A percentile compares a stretch with the other conserved stretches of the same genome.
These are phyloP conservation scores for Globisporangium carolinianum DNA, from an alignment of 352 stramenopile genomes.

Conservation along the genomic window DNA sequence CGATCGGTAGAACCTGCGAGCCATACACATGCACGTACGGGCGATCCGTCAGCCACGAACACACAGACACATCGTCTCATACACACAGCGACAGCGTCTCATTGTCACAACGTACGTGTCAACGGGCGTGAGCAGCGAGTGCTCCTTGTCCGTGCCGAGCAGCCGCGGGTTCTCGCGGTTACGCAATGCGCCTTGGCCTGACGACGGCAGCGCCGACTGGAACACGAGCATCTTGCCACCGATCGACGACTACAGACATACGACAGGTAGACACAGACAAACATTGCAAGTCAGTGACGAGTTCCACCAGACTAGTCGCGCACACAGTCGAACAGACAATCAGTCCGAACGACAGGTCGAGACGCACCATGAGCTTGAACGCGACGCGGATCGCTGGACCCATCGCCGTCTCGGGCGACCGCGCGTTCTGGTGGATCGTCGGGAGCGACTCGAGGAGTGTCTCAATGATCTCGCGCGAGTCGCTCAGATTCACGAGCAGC, in stretches of 20 bases:
- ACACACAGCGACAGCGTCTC: too few species aligned
- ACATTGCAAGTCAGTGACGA: conserved; percentile 15
- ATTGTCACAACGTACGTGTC: conserved; percentile 45
- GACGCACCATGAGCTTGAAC: conserved; percentile 96
- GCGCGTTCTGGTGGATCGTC: conserved; percentile 80
- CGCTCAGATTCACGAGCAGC: conserved; percentile 96
- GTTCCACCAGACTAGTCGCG: too few species aligned
- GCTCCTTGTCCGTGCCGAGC: conserved; percentile 84
- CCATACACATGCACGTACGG: too few species aligned
- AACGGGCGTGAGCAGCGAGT: conserved; percentile 86
- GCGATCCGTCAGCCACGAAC: neutral
- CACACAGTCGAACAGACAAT: conserved; percentile 40
- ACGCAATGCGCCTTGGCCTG: conserved; percentile 66
- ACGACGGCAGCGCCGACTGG: conserved; percentile 76
- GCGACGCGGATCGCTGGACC: conserved; percentile 91
- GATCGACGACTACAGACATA: conserved; percentile 50
- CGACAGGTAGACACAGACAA: conserved; percentile 4
- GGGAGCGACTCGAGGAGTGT: conserved; percentile 94
- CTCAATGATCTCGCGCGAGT: conserved; percentile 93
- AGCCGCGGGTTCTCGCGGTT: conserved; percentile 81
- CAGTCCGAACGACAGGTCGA: conserved; percentile 31
- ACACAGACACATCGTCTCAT: neutral
- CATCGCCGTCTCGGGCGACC: conserved; percentile 70
- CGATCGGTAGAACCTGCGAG: conserved; percentile 81
- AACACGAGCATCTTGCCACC: conserved; percentile 88